Evolutionary conservation across 2,329 filamentous ascomycete genomes (phyloP).

Genomic region (Aspergillus piperis): DNA sequence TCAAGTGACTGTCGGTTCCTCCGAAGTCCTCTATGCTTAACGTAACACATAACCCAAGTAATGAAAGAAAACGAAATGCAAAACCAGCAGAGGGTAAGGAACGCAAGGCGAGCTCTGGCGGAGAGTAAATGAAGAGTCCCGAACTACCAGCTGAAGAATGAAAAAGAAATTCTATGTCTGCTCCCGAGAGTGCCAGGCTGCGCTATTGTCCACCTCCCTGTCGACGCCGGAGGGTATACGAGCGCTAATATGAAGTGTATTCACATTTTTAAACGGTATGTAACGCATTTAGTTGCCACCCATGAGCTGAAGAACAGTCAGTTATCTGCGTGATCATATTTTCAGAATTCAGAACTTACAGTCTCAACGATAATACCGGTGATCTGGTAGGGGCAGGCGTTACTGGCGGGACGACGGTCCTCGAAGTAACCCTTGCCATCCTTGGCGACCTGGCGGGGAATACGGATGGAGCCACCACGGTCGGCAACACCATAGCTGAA

Average conservation of each 20-base stretch:
- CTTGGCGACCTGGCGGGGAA: slow-evolving; percentile 79
- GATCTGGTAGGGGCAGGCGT: slow-evolving; percentile 84
- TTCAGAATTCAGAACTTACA: slow-evolving; percentile 32
- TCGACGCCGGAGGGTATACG: slow-evolving; percentile 45
- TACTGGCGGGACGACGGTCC: slow-evolving; percentile 78
- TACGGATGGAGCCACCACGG: slow-evolving; percentile 91
- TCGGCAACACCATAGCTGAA: slow-evolving; percentile 95
- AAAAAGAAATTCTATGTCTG: slow-evolving; percentile 31
- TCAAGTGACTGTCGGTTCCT: slow-evolving; percentile 23
- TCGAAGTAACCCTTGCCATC: slow-evolving; percentile 97
- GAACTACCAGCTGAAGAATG: slow-evolving; percentile 22
- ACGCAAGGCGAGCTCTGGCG: slow-evolving; percentile 28
- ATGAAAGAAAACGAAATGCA: slow-evolving; percentile 27
- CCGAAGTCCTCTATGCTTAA: slow-evolving; percentile 28
- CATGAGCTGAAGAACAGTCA: slow-evolving; percentile 35
- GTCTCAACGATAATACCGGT: slow-evolving; percentile 80
- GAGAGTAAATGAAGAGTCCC: slow-evolving; percentile 18
- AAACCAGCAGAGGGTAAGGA: slow-evolving; percentile 26
- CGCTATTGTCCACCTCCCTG: slow-evolving; percentile 38
- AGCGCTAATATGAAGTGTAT: slow-evolving; percentile 39
- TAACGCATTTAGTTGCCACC: slow-evolving; percentile 40
- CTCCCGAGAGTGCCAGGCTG: slow-evolving; percentile 38
- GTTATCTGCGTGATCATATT: background rate
- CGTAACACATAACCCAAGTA: slow-evolving; percentile 32
- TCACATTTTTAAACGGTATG: slow-evolving; percentile 22